phyloP scores from a whole-genome alignment of 1,139 yeast species.

The Suhomyces panamericanus region DNA sequence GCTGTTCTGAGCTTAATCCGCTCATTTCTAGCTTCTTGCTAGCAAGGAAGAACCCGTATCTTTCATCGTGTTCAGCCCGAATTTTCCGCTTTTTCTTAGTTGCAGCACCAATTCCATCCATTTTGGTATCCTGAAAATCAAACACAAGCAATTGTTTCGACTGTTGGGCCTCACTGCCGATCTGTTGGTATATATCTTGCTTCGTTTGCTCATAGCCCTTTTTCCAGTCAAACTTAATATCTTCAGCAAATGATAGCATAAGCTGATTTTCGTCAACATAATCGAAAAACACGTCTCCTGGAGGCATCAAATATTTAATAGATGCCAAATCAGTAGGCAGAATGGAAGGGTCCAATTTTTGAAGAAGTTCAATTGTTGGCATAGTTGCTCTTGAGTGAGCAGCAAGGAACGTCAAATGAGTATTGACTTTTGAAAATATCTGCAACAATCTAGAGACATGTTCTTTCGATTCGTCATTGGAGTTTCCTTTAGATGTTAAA shows the following conservation, averaged over 20 bases:
- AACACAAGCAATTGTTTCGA: constrained; percentile 61
- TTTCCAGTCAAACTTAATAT: constrained; percentile 38
- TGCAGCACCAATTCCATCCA: constrained; percentile 40
- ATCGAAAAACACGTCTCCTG: constrained; percentile 61
- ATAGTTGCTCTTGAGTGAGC: constrained; percentile 45
- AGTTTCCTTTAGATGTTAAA: background rate
- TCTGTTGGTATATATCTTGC: constrained; percentile 29
- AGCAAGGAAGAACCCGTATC: constrained; percentile 27
- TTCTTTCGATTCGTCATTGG: background rate
- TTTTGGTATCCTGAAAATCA: constrained; percentile 72
- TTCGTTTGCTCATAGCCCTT: constrained; percentile 48
- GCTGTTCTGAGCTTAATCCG: constrained; percentile 30
- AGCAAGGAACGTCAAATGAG: constrained; percentile 44
- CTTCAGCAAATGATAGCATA: constrained; percentile 32
- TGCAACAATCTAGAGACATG: constrained; percentile 6
- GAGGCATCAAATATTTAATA: constrained; percentile 63
- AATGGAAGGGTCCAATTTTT: constrained; percentile 33
- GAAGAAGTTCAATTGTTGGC: constrained; percentile 40
- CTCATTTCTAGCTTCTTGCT: constrained; percentile 20
- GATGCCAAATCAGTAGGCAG: constrained; percentile 57
- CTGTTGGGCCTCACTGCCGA: constrained; percentile 13
- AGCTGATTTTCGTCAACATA: constrained; percentile 76
- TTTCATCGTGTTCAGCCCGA: constrained; percentile 11
- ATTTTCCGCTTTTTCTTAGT: constrained; percentile 21
- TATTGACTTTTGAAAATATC: constrained; percentile 37